Evolutionary conservation across 305 asterid genomes (phyloP).

Genomic region (Euphrasia arctica): DNA sequence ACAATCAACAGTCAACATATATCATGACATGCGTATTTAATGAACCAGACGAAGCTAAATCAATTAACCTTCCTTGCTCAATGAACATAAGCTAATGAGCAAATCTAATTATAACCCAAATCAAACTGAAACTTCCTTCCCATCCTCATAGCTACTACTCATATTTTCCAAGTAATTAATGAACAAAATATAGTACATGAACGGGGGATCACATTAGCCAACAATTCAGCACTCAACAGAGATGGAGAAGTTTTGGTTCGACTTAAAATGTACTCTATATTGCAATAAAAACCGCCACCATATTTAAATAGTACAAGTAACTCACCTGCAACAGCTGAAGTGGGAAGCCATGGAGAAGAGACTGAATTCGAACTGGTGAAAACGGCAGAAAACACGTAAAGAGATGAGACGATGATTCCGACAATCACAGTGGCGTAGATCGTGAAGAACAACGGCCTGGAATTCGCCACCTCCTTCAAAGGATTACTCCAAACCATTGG

Average conservation of each 20-base stretch:
- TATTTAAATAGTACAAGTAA: neutral
- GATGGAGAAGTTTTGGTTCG: neutral
- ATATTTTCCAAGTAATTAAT: too few relatives aligned
- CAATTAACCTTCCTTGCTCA: constrained; percentile 4
- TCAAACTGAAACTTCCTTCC: neutral
- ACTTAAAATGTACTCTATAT: neutral
- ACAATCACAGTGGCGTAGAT: constrained; percentile 71
- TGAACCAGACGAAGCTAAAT: neutral
- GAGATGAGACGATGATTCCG: constrained; percentile 68
- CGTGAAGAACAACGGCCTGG: constrained; percentile 85
- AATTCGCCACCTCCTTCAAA: constrained; percentile 60
- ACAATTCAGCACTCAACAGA: too few relatives aligned
- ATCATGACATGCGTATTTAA: constrained; percentile 9
- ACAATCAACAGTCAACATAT: constrained; percentile 1
- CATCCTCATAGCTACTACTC: neutral
- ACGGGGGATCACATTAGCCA: too few relatives aligned
- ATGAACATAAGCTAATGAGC: neutral
- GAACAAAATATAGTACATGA: too few relatives aligned
- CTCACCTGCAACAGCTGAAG: constrained; percentile 33
- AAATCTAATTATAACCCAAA: neutral
- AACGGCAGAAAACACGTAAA: constrained; percentile 80
- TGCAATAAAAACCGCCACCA: neutral
- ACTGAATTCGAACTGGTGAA: constrained; percentile 47
- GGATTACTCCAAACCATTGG: constrained; percentile 64
- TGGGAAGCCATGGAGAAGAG: constrained; percentile 38